Percentiles rank a stretch among this genome's conserved stretches.
phyloP scores from a whole-genome alignment of 495 filamentous ascomycete species.

The Trichoderma reesei region DNA sequence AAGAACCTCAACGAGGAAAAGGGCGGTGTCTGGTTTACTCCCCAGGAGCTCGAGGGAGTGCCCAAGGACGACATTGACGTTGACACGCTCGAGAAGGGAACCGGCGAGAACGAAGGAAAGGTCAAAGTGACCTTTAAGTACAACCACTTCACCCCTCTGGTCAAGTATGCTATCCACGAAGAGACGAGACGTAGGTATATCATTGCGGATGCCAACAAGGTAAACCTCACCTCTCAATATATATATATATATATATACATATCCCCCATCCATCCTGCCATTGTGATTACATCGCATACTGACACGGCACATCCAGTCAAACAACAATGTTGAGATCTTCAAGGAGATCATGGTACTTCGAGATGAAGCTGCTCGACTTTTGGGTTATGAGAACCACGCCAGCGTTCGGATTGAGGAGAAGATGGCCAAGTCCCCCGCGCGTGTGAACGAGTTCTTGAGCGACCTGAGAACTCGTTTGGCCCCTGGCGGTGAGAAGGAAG shows the following conservation, averaged over 20 bases:
- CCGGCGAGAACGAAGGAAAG: constrained; percentile 43
- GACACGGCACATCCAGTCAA: constrained; percentile 49
- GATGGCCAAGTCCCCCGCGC: constrained; percentile 91
- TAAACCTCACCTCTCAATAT: constrained; percentile 13
- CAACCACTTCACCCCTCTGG: constrained; percentile 49
- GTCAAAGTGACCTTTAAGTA: constrained; percentile 52
- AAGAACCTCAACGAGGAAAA: constrained; percentile 56
- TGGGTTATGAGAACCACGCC: constrained; percentile 90
- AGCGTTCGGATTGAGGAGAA: constrained; percentile 88
- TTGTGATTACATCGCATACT: constrained; percentile 5
- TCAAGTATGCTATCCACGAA: constrained; percentile 48
- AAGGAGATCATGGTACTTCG: constrained; percentile 76
- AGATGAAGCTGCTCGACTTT: constrained; percentile 82
- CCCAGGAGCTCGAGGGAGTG: constrained; percentile 48
- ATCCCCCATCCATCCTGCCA: not conserved
- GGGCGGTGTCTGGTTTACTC: constrained; percentile 49
- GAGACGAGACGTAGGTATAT: constrained; percentile 46
- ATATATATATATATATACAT: no score
- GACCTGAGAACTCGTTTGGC: constrained; percentile 68
- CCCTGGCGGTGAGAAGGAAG: constrained; percentile 70
- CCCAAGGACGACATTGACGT: constrained; percentile 40
- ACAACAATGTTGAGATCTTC: constrained; percentile 79
- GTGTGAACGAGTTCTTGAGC: constrained; percentile 72
- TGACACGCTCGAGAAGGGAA: constrained; percentile 56
- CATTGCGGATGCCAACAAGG: constrained; percentile 51